Conservation (phyloP, 805 yeast species). For the Wickerhamiella hasegawae region DNA sequence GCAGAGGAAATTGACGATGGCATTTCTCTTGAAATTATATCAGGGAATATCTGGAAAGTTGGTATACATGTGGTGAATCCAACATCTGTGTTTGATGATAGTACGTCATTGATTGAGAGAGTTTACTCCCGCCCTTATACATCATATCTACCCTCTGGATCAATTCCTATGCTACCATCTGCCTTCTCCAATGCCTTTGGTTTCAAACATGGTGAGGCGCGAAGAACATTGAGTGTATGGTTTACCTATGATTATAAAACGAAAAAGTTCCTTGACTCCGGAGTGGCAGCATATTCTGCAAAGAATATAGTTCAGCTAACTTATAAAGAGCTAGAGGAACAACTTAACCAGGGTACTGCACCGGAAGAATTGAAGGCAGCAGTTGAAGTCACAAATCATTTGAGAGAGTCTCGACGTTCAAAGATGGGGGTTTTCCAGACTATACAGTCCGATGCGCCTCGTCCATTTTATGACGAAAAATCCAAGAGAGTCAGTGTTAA, state of each 20-base stretch:
- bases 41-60: constrained; percentile 23
- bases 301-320: constrained; percentile 37
- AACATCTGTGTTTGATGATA: constrained; percentile 35
- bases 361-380: constrained; percentile 11
- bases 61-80: constrained; percentile 83
- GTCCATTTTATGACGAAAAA: not conserved
- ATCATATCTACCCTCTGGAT: constrained; percentile 52
- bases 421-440: not conserved
- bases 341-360: constrained; percentile 19
- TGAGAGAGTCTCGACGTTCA: not conserved
- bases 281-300: constrained; percentile 28
- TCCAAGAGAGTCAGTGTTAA: not conserved
- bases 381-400: constrained; percentile 19
- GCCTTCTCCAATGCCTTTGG: constrained; percentile 36
- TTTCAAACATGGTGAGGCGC: constrained; percentile 28
- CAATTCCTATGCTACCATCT: constrained; percentile 55
- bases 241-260: constrained; percentile 15
- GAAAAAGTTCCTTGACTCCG: constrained; percentile 8
- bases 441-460: not conserved
- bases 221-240: constrained; percentile 18
- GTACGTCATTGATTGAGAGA: constrained; percentile 27
- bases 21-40: constrained; percentile 33
- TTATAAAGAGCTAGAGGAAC: constrained; percentile 43
- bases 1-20: constrained; percentile 96
- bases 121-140: constrained; percentile 53